Base-by-base conservation (phyloP, 441 rosid species). In the Aquilaria agallochum region DNA sequence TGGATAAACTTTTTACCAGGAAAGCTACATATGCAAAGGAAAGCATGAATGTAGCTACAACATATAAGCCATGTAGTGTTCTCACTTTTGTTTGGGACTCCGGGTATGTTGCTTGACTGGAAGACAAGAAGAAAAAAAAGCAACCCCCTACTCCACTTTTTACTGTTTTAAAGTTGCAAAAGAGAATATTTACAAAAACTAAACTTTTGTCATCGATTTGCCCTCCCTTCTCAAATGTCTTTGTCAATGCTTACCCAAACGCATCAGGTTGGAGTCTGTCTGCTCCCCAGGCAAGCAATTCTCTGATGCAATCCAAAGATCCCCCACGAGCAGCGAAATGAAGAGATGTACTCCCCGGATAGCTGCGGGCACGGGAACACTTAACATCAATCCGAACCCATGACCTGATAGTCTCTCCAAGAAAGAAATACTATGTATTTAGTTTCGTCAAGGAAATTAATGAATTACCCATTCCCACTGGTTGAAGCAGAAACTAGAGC, bases 401-500 rank as follows among this genome's bases (percentile, higher is more conserved):
- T 5, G 10, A 31, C 31, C 11, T 31, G 42, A 7, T 36, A 36
- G 7, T 36, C 5, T 36, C 42, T 36, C 42, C 20, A 20, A 20
- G 44, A 50, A 56, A 30, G 1, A 2, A 65, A 34, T 5, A 5
- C 51, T 34, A 11, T 10, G 55, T 27, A 48, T 3, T 36, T 27
- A 50, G 33, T 5, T 2, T 1, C 27, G n/a, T 31, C 31, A 56
- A 64, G 34, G 30, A 20, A 65, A 36, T 36, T 7, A 58, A 47
- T 32, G 6, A 45, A 54, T 56, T 56, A 65, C 68, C 61, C 68
- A 65, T 65, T 65, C 36, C 68, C 68, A 49, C 68, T 55, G 42
- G 68, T 56, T 49, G 62, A 65, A 65, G 68, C 68, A 40, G 61
- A 65, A 49, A 65, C 68, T 7, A 65, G 68, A 56, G 68, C 68